Base-by-base conservation (phyloP, 148 eudicot genomes). In the Dysphania ambrosioides region DNA sequence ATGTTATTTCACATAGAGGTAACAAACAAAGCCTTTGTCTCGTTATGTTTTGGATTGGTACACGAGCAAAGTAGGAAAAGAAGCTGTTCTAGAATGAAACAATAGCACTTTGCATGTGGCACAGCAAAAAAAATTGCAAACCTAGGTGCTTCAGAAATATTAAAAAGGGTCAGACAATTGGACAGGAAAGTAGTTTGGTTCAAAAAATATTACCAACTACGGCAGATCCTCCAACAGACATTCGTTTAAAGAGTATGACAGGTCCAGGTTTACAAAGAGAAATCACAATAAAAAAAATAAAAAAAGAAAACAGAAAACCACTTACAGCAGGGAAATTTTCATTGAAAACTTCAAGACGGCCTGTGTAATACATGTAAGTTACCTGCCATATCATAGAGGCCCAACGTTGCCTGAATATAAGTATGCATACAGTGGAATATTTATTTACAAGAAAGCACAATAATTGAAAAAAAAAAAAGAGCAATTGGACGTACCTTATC, bases 351-450 rank as follows among this genome's bases (percentile, higher is more conserved):
- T 95, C 99, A 89, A 92, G 82, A 44, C 97, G 96, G 66, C 99
- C 97, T 29, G 99, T 95, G 79, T 95, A 95, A 64, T 95, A 95
- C 99, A 95, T 95, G 86, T 95, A 95, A 32, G 98, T 90, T 55
- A 95, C 96, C 96, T 90, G 74, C 40, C 60, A 77, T 55, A 74
- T 41, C 71, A 82, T 35, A 38, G n/a, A 26, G 76, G 40, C 24
- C 34, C 62, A 72, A 47, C 19, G 40, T 72, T 24, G 62, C 63
- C 4, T 60, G 44, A 6, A 58, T 42, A 67, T 60, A 59, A 72
- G 66, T 30, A 51, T 27, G 23, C 40, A 44, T 58, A 68, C 30
- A 23, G 26, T 7, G 53, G 55, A 30, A 53, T 16, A 31, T n/a
- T 6, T 68, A 53, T 53, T 49, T 8, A 51, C 29, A 35, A 70